phyloP scores from a whole-genome alignment of 2,329 filamentous ascomycete species.

The Colletotrichum siamense region DNA sequence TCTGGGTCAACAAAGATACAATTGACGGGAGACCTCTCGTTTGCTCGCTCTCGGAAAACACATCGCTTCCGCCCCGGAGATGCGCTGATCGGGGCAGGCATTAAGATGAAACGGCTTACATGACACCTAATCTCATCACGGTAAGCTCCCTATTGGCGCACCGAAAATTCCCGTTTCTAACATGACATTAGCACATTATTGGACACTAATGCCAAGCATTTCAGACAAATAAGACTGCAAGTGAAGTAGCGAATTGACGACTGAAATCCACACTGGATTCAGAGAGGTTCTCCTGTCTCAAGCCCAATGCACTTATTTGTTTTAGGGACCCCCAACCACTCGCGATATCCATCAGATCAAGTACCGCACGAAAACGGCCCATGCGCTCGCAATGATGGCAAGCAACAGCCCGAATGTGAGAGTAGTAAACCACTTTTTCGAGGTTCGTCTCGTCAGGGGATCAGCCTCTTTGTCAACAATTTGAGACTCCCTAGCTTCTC shows the following conservation, averaged over 20 bases:
- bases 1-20: neutral
- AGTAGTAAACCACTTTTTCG: slow-evolving; percentile 15
- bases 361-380: slow-evolving; percentile 26
- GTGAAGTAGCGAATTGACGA: neutral
- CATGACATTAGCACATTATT: neutral
- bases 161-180: neutral
- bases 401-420: slow-evolving; percentile 18
- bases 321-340: neutral
- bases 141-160: neutral
- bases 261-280: neutral
- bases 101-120: neutral
- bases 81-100: neutral
- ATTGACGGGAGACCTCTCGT: neutral
- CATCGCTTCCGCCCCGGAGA: neutral
- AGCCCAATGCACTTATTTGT: neutral
- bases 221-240: neutral
- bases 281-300: neutral
- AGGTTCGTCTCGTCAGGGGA: slow-evolving; percentile 23
- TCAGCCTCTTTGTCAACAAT: slow-evolving; percentile 22
- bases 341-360: slow-evolving; percentile 1
- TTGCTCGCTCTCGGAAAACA: neutral
- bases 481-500: slow-evolving; percentile 20
- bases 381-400: slow-evolving; percentile 22
- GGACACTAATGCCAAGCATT: neutral
- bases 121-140: neutral